phyloP scores from a whole-genome alignment of 2,329 filamentous ascomycete genomes.

The Arthrobotrys pseudoclavata region DNA sequence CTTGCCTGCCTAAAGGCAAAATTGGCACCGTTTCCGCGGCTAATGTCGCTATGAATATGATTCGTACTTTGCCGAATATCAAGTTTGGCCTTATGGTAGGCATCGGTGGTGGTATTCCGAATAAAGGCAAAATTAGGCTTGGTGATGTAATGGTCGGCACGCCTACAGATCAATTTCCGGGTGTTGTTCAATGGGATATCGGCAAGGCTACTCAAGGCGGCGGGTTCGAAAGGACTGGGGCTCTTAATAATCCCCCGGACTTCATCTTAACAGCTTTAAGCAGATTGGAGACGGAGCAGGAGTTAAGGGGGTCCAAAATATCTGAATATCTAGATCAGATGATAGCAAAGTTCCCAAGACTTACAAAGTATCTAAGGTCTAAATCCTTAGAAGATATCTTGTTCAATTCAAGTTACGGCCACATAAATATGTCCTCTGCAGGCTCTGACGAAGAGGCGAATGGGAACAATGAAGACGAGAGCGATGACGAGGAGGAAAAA shows the following conservation, averaged over 20 bases:
- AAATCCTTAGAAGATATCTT: background rate
- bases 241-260: slow-evolving; percentile 14
- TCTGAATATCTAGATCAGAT: slow-evolving; percentile 21
- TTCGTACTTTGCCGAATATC: slow-evolving; percentile 64
- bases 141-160: slow-evolving; percentile 26
- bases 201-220: slow-evolving; percentile 3
- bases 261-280: slow-evolving; percentile 2
- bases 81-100: slow-evolving; percentile 68
- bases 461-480: background rate
- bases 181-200: slow-evolving; percentile 21
- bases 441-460: background rate
- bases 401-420: background rate
- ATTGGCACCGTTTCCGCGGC: background rate
- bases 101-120: slow-evolving; percentile 65
- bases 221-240: background rate
- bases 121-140: slow-evolving; percentile 47
- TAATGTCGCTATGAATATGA: slow-evolving; percentile 64
- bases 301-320: slow-evolving; percentile 3
- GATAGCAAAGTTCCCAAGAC: slow-evolving; percentile 15
- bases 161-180: slow-evolving; percentile 4
- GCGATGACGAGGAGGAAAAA: background rate
- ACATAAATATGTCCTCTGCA: background rate
- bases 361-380: background rate
- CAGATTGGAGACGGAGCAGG: slow-evolving; percentile 10
- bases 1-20: background rate